Percentiles rank a stretch among this genome's conserved stretches.
Conservation (phyloP, 371 early-diverging fungal genomes). For the Mucor mucedo region DNA sequence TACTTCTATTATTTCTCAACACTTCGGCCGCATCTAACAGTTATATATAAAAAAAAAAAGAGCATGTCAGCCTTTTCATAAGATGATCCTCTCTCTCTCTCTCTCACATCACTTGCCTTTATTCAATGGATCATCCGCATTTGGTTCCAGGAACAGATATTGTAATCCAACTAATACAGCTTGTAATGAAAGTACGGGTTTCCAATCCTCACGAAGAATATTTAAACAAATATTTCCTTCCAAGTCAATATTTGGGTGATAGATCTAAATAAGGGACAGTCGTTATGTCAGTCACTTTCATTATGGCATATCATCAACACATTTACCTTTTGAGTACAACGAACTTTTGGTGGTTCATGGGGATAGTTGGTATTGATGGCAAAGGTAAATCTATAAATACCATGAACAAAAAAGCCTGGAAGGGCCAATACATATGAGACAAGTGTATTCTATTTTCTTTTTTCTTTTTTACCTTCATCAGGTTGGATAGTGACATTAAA, state of each 20-base stretch:
- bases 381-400: conserved; percentile 93
- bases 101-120: conserved; percentile 74
- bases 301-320: background rate
- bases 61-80: background rate
- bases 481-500: conserved; percentile 87
- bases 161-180: conserved; percentile 96
- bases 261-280: conserved; percentile 64
- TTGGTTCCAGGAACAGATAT: conserved; percentile 96
- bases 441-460: background rate
- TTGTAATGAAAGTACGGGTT: conserved; percentile 97
- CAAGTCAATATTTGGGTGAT: conserved; percentile 99
- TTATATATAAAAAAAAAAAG: no score
- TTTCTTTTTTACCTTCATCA: conserved; percentile 75
- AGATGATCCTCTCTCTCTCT: no score
- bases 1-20: conserved; percentile 65
- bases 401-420: conserved; percentile 91
- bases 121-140: conserved; percentile 99
- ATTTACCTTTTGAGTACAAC: conserved; percentile 87
- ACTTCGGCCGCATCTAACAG: conserved; percentile 77
- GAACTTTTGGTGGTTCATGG: conserved; percentile 98
- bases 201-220: conserved; percentile 99
- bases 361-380: conserved; percentile 95
- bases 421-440: background rate
- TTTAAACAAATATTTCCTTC: conserved; percentile 99
- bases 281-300: no score